Evolutionary conservation across 148 eudicot genomes (phyloP).

Genomic region (Vaccinium vitisidaea): DNA sequence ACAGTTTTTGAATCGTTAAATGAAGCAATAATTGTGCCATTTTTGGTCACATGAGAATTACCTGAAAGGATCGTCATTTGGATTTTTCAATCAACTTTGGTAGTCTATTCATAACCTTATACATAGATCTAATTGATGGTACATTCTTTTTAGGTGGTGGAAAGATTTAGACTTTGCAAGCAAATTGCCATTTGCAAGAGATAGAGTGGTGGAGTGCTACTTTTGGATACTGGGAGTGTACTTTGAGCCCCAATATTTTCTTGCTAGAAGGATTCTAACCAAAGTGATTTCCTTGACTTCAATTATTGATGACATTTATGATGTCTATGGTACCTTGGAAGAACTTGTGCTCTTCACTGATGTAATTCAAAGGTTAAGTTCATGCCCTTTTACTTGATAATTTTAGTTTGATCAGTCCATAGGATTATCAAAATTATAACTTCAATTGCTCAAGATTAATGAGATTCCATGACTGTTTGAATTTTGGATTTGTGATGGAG

Average conservation of each 20-base stretch:
- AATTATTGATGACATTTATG: conserved; percentile 42
- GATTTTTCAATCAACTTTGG: too few relatives aligned
- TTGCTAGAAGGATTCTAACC: conserved; percentile 22
- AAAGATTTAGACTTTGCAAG: conserved; percentile 24
- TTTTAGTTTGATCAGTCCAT: not conserved
- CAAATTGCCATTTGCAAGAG: conserved; percentile 34
- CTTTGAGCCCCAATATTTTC: conserved; percentile 34
- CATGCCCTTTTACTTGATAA: not conserved
- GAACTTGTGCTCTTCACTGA: conserved; percentile 38
- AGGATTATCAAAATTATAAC: not conserved
- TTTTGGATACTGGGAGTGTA: conserved; percentile 34
- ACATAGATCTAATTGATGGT: not conserved
- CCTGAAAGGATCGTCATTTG: too few relatives aligned
- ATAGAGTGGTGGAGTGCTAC: conserved; percentile 45
- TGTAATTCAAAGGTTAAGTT: conserved; percentile 35
- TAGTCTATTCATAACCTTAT: too few relatives aligned
- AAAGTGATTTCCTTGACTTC: conserved; percentile 24
- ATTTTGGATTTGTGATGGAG: not conserved
- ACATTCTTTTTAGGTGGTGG: conserved; percentile 46
- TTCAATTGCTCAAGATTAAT: not conserved
- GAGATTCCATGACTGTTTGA: not conserved
- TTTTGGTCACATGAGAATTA: too few relatives aligned
- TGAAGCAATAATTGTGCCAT: too few relatives aligned
- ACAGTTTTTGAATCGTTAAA: too few relatives aligned
- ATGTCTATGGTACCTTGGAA: conserved; percentile 33